Evolutionary conservation across 1,284 basidiomycete genomes (phyloP).

Genomic region (Leccinum pachyderme): DNA sequence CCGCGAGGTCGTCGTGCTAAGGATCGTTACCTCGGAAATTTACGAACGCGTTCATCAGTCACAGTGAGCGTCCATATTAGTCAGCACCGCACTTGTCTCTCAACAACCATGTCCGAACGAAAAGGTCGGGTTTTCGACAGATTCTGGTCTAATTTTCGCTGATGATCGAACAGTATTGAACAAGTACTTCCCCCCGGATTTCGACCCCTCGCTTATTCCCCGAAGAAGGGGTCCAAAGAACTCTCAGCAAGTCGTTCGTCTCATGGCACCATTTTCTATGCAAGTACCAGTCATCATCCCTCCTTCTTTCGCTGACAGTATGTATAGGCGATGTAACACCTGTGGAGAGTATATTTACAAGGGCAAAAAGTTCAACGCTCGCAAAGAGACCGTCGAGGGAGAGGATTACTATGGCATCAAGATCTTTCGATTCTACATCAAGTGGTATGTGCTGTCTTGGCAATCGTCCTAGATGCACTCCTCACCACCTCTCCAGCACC

Average conservation of each 20-base stretch:
- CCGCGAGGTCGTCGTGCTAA: slow-evolving; percentile 11
- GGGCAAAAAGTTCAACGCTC: slow-evolving; percentile 99
- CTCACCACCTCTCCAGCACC: slow-evolving; percentile 51
- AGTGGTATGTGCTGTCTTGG: slow-evolving; percentile 53
- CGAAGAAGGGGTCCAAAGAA: slow-evolving; percentile 87
- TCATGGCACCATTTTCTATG: slow-evolving; percentile 99
- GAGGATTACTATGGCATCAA: slow-evolving; percentile 99
- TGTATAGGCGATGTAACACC: slow-evolving; percentile 78
- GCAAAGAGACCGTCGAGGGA: slow-evolving; percentile 96
- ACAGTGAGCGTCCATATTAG: slow-evolving; percentile 24
- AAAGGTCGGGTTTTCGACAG: slow-evolving; percentile 54
- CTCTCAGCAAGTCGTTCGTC: slow-evolving; percentile 92
- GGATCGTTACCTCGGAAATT: slow-evolving; percentile 29
- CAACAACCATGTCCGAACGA: slow-evolving; percentile 77
- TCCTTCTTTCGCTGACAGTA: slow-evolving; percentile 3
- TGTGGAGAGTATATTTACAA: slow-evolving; percentile 99
- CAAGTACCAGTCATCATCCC: slow-evolving; percentile 32
- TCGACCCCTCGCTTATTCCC: slow-evolving; percentile 96
- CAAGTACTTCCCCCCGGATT: slow-evolving; percentile 93
- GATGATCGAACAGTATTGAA: slow-evolving; percentile 65
- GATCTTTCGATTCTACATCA: slow-evolving; percentile 85
- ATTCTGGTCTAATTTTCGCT: slow-evolving; percentile 2
- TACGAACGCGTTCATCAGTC: slow-evolving; percentile 29
- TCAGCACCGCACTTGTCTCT: slow-evolving; percentile 20
- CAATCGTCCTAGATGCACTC: neutral